Percentiles rank a stretch among this genome's conserved stretches.
These are phyloP conservation scores for Naganishia cerealis DNA, from an alignment of 1,284 basidiomycete species.

Conservation along the genomic window DNA sequence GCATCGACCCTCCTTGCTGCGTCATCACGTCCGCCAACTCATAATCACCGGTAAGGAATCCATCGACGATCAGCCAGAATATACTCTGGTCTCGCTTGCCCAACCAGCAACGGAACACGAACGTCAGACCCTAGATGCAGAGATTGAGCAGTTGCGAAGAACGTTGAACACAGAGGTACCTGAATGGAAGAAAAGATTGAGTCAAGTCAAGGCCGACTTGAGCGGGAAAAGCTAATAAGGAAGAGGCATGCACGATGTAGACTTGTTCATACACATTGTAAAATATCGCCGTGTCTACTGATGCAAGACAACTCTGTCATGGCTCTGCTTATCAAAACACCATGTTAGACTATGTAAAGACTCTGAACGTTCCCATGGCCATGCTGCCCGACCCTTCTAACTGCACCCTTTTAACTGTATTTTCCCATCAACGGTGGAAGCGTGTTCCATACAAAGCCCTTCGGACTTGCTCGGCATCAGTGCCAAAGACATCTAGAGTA, in stretches of 20 bases:
- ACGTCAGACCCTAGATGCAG: slow-evolving; percentile 55
- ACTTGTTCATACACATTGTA: no score
- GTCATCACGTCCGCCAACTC: slow-evolving; percentile 59
- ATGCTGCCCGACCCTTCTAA: not conserved
- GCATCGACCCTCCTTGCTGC: slow-evolving; percentile 57
- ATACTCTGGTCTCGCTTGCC: slow-evolving; percentile 39
- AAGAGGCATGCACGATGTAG: no score
- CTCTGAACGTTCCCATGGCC: not conserved
- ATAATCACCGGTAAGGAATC: slow-evolving; percentile 47
- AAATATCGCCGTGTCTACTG: no score
- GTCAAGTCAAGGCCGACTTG: slow-evolving; percentile 61
- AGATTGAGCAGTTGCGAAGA: slow-evolving; percentile 47
- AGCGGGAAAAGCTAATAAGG: not conserved
- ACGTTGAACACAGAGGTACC: slow-evolving; percentile 62
- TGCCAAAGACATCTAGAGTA: slow-evolving; percentile 18
- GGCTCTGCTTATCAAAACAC: no score
- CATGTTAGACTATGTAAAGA: no score
- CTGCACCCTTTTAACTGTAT: not conserved
- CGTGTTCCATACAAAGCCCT: slow-evolving; percentile 6
- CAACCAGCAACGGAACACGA: slow-evolving; percentile 42
- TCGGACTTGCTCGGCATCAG: slow-evolving; percentile 17
- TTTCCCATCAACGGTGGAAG: not conserved
- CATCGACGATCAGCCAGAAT: slow-evolving; percentile 41
- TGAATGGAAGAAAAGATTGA: slow-evolving; percentile 65
- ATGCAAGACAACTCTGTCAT: not conserved